These are phyloP conservation scores for Aspergillus arachidicola DNA, from an alignment of 2,329 filamentous ascomycete genomes.

Conservation along the genomic window DNA sequence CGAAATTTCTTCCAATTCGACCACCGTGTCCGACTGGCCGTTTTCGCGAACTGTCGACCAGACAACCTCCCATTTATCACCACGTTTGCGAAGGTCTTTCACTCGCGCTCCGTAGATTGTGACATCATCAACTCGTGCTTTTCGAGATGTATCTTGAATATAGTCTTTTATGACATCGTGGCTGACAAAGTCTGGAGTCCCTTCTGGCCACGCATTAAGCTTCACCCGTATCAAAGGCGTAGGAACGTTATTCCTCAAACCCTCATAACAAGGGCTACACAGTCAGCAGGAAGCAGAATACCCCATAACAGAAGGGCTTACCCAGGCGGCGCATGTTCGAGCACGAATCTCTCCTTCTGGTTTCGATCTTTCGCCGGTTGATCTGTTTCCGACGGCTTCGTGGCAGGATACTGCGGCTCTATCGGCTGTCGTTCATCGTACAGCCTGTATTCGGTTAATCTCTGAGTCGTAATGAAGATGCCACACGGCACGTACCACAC, in stretches of 20 bases:
- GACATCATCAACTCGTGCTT: constrained; percentile 52
- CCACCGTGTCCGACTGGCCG: constrained; percentile 2
- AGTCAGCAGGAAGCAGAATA: constrained; percentile 3
- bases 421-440: constrained; percentile 53
- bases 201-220: constrained; percentile 59
- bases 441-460: constrained; percentile 39
- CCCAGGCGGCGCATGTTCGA: constrained; percentile 55
- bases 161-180: constrained; percentile 62
- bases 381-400: constrained; percentile 21
- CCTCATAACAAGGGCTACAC: constrained; percentile 54
- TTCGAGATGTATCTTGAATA: constrained; percentile 59
- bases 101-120: constrained; percentile 65
- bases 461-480: neutral
- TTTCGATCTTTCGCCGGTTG: neutral
- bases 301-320: constrained; percentile 19
- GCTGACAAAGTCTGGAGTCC: constrained; percentile 61
- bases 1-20: constrained; percentile 11
- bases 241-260: constrained; percentile 57
- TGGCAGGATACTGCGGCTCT: constrained; percentile 48
- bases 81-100: constrained; percentile 52
- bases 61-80: constrained; percentile 54
- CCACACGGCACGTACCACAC: constrained; percentile 52
- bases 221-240: constrained; percentile 54
- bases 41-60: constrained; percentile 47
- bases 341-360: constrained; percentile 13